phyloP scores from a whole-genome alignment of 768 basidiomycete genomes.

The Boletus vinaceobasis region DNA sequence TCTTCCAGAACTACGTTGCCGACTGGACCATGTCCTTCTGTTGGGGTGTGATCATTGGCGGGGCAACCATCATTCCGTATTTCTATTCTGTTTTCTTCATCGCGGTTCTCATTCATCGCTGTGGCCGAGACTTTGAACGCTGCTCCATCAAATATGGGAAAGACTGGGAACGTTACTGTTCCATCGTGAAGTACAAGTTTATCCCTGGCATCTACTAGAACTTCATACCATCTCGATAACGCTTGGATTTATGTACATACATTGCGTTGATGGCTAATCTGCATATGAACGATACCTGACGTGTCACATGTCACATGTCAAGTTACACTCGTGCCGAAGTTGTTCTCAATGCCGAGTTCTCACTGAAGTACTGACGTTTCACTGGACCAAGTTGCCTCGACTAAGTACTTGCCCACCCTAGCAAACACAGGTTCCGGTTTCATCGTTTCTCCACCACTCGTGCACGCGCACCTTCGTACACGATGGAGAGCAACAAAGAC shows the following conservation, averaged over 20 bases:
- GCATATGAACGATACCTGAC: background rate
- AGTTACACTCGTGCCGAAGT: background rate
- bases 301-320: slow-evolving; percentile 23
- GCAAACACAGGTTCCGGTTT: slow-evolving; percentile 3
- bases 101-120: slow-evolving; percentile 86
- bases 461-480: slow-evolving; percentile 4
- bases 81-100: slow-evolving; percentile 98
- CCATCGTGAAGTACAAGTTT: slow-evolving; percentile 86
- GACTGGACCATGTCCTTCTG: slow-evolving; percentile 85
- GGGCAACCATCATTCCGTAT: slow-evolving; percentile 82
- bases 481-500: slow-evolving; percentile 87
- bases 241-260: background rate
- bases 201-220: slow-evolving; percentile 80
- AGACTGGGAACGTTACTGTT: slow-evolving; percentile 90
- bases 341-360: slow-evolving; percentile 18
- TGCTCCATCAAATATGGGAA: slow-evolving; percentile 91
- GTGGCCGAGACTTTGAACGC: slow-evolving; percentile 92
- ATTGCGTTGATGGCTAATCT: background rate
- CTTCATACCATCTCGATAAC: slow-evolving; percentile 12
- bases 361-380: slow-evolving; percentile 21
- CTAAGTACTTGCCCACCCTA: background rate
- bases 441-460: slow-evolving; percentile 11
- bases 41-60: slow-evolving; percentile 79
- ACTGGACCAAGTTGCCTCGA: slow-evolving; percentile 1
- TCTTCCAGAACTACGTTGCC: slow-evolving; percentile 80